Base-by-base conservation (phyloP, 371 early-diverging fungal species). In the Mucor irregularis region DNA sequence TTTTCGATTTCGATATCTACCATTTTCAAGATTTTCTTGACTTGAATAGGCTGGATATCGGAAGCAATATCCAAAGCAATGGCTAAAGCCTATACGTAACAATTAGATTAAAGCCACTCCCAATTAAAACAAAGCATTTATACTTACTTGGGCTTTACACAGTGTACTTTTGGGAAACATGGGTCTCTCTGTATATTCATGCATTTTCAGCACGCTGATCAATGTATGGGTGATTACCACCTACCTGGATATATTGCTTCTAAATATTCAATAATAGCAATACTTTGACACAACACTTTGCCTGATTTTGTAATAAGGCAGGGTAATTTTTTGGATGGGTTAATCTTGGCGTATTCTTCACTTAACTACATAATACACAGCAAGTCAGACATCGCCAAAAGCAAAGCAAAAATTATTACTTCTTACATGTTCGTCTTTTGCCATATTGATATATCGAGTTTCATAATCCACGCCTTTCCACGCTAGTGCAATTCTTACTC, bases 21-120 rank as follows among this genome's bases (percentile, higher is more conserved):
- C 30, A 85, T 71, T n/a, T 81, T 72, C 48, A 91, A 58, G 0
- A 95, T 84, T 16, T 79, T 64, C 45, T 87, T 64, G 69, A 93
- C 95, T 57, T 93, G 90, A 26, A 93, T 46, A 2, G 97, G 96
- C 60, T 94, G 95, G 42, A 86, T 95, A 61, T 94, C 97, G 61
- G 85, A 76, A 14, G 82, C 86, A 25, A 96, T 88, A 13, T 82
- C 68, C 35, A 71, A 59, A 11, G 83, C 19, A 82, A 70, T 43
- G 66, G 65, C 29, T 80, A 91, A 80, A 30, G 90, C 90, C 64
- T 81, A 35, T 35, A 5, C 22, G 21, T 17, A 11, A 19, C 8
- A 45, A 24, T 42, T 11, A 11, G 16, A 2, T 24, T 5, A 11
- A 6, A 24, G 42, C 25, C 5, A 3, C 8, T 24, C 25, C n/a